Evolutionary conservation across 139 green algal genomes (phyloP), one percentile per base, ranked within the genome.

Genomic region (Pseudopediastrum boryanum): DNA sequence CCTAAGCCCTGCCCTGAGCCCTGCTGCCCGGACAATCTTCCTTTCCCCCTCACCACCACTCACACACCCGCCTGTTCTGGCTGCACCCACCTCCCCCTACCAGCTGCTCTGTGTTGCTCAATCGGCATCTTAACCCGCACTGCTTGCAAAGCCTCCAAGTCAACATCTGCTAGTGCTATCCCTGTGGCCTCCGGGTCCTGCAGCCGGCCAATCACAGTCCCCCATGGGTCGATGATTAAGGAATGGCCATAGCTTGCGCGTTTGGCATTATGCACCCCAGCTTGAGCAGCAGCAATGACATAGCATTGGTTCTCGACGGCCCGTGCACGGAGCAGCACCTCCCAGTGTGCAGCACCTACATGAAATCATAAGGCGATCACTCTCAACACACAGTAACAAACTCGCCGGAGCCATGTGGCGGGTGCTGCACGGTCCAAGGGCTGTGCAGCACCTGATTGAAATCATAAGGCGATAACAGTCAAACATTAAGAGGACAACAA

Each of bases 231-330:
- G 9, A 98, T 83, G 8, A 98, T 92, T 0, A 98, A 71, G 0
- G 91, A 82, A 64, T 99, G 91, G 0, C 96, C 96, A 72, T 94
- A 99, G 69, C 87, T 96, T 79, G 96, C 91, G 25, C 96, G 75
- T 78, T 93, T 95, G 31, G 91, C 90, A 61, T 97, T 97, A 88
- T 99, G 94, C 56, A 43, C 41, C 9, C 96, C 96, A 23, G 90
- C 89, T 85, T 99, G 96, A 29, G 96, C 96, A 5, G 95, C 95
- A 6, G 95, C 95, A 56, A 98, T 84, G 9, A 97, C 92, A 77
- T 95, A 99, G 54, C 81, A 90, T 87, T 99, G 96, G 50, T 82
- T 94, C 78, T 99, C 96, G 3, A 99, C 94, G 21, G 96, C 96
- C 0, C 96, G 79, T 5, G 96, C 96, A 0, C 95, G 83, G 79